Conservation (phyloP, 441 rosid genomes). For the Euphorbia schlechtendalii region DNA sequence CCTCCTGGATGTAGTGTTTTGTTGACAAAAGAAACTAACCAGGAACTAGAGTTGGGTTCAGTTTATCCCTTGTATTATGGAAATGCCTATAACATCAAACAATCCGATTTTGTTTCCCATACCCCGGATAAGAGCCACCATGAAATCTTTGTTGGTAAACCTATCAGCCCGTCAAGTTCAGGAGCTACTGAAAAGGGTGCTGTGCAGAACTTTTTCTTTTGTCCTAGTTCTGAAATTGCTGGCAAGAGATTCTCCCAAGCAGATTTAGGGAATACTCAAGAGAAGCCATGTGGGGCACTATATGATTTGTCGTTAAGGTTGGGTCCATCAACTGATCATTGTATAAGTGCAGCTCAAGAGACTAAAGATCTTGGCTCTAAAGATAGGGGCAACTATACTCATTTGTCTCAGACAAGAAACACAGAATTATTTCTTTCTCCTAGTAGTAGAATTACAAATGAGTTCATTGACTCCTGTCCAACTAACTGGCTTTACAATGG, state of each 20-base stretch:
- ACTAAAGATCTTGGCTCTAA: conserved; percentile 34
- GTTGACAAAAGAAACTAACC: conserved; percentile 30
- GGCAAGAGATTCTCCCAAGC: conserved; percentile 22
- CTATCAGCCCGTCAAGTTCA: conserved; percentile 29
- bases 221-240: conserved; percentile 24
- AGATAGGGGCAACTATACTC: conserved; percentile 31
- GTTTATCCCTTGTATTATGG: conserved; percentile 51
- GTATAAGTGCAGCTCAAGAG: conserved; percentile 27
- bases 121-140: conserved; percentile 19
- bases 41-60: conserved; percentile 27
- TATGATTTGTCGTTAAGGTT: conserved; percentile 86
- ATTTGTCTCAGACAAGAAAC: conserved; percentile 30
- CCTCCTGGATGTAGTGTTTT: conserved; percentile 26
- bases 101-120: conserved; percentile 19
- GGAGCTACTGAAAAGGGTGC: conserved; percentile 26
- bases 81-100: conserved; percentile 23
- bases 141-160: conserved; percentile 40
- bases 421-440: conserved; percentile 59
- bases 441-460: conserved; percentile 32
- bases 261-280: conserved; percentile 23
- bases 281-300: conserved; percentile 31
- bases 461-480: conserved; percentile 32
- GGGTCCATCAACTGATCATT: conserved; percentile 46
- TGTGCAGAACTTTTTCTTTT: conserved; percentile 24
- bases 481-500: conserved; percentile 26